These are phyloP conservation scores for Cyberlindnera euphorbiae DNA, from an alignment of 805 yeast genomes.

Conservation along the genomic window DNA sequence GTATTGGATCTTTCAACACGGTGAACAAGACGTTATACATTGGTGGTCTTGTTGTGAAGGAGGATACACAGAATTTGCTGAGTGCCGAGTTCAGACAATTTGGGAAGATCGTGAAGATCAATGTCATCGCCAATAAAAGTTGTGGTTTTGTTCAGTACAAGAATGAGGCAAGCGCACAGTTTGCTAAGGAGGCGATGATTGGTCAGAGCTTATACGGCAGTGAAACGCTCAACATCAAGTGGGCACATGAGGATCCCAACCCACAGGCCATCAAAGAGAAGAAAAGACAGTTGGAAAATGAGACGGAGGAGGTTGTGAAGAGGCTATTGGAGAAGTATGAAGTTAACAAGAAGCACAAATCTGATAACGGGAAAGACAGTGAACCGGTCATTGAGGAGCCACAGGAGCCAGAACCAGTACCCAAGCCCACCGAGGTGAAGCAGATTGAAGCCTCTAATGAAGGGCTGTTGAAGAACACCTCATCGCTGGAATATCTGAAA, in stretches of 20 bases:
- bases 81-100: slow-evolving; percentile 59
- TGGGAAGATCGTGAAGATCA: slow-evolving; percentile 68
- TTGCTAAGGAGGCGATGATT: slow-evolving; percentile 93
- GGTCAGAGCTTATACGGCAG: slow-evolving; percentile 67
- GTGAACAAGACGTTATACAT: slow-evolving; percentile 75
- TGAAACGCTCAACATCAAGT: slow-evolving; percentile 65
- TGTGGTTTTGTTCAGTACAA: slow-evolving; percentile 77
- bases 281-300: slow-evolving; percentile 32
- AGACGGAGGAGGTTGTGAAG: slow-evolving; percentile 38
- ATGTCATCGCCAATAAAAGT: slow-evolving; percentile 54
- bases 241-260: slow-evolving; percentile 91
- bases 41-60: slow-evolving; percentile 46
- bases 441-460: slow-evolving; percentile 15
- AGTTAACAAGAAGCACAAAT: slow-evolving; percentile 22
- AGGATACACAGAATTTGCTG: slow-evolving; percentile 34
- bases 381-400: slow-evolving; percentile 25
- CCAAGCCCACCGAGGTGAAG: slow-evolving; percentile 2
- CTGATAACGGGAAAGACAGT: slow-evolving; percentile 23
- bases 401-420: slow-evolving; percentile 9
- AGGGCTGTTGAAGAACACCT: slow-evolving; percentile 1
- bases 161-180: slow-evolving; percentile 75
- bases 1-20: slow-evolving; percentile 75
- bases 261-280: slow-evolving; percentile 48
- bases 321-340: slow-evolving; percentile 34
- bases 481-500: slow-evolving; percentile 11